A percentile compares a stretch with the other conserved stretches of the same genome.
phyloP scores from a whole-genome alignment of 441 rosid species.

The Populus hybrid region DNA sequence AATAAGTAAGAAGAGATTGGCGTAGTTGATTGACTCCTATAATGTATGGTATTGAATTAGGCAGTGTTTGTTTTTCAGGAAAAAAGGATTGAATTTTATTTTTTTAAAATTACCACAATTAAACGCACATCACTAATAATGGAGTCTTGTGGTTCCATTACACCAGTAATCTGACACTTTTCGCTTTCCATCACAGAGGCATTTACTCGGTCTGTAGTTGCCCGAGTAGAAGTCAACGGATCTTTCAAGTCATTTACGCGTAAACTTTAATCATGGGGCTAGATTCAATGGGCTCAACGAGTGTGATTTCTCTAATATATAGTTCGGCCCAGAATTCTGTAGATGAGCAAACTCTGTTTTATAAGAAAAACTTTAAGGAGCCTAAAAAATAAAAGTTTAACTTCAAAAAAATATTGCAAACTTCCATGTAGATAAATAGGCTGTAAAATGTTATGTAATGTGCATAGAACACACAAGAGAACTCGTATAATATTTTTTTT shows the following conservation, averaged over 20 bases:
- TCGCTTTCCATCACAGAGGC: slow-evolving; percentile 1
- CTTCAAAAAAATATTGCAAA: background rate
- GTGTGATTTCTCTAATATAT: background rate
- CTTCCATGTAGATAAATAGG: too few relatives aligned
- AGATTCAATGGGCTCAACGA: background rate
- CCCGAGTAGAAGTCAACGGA: slow-evolving; percentile 1
- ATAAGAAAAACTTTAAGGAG: background rate
- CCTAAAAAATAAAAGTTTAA: background rate
- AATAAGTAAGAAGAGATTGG: background rate
- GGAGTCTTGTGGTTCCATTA: background rate
- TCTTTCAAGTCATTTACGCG: slow-evolving; percentile 17
- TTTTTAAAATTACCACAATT: too few relatives aligned
- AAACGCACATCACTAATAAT: background rate
- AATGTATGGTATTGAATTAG: background rate
- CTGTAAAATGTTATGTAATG: too few relatives aligned
- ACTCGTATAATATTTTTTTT: too few relatives aligned
- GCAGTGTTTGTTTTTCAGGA: too few relatives aligned
- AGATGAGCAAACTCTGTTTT: background rate
- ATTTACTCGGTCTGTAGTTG: too few relatives aligned
- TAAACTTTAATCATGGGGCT: background rate
- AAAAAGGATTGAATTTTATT: too few relatives aligned
- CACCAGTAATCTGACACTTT: background rate
- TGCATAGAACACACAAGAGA: too few relatives aligned
- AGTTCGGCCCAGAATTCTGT: background rate
- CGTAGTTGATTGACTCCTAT: background rate